Evolutionary conservation across 164 flowering plant species (phyloP), one percentile per base, ranked within the genome.

Genomic region (Akebia trifoliata): DNA sequence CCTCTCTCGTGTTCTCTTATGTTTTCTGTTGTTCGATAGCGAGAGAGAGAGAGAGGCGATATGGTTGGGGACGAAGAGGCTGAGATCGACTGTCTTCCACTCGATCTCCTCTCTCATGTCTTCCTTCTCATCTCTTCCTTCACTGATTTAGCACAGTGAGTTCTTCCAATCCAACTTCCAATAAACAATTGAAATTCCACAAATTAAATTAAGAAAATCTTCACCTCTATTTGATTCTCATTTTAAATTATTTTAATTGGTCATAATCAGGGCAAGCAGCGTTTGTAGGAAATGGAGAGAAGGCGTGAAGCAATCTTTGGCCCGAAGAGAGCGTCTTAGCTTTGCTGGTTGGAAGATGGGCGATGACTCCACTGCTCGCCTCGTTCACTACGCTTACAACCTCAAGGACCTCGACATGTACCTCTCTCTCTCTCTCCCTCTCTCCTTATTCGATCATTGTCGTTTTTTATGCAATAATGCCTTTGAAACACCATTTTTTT

Each of bases 381-480:
- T 93, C 7, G 81, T 89, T 54, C 71, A 60, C 36, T 54, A 61
- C 36, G 97, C 94, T 24, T 77, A 83, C 59, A 65, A 68, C 67
- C 95, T 93, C 78, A 81, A 81, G 74, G 92, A 93, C 60, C 94
- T 93, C 22, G 95, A 89, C 76, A 89, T 89, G 96, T 93, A 76
- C 7, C 28, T 47, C 25, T 39, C n/a, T 54, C 38, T 62, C 54
- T 22, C 50, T 49, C 48, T 59, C 34, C 49, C 34, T 63, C 39
- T 54, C 36, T 60, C 6, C 44, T n/a, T 46, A 10, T 32, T 43
- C 48, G 21, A 37, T 36, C 4, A 45, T 0, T 36, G 8, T 34
- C 4, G 38, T 15, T n/a, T 58, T 29, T n/a, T n/a, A n/a, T n/a
- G n/a, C n/a, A n/a, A n/a, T n/a, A n/a, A n/a, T n/a, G n/a, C n/a